phyloP scores from a whole-genome alignment of 2,329 filamentous ascomycete species.

The Sporothrix pallida region DNA sequence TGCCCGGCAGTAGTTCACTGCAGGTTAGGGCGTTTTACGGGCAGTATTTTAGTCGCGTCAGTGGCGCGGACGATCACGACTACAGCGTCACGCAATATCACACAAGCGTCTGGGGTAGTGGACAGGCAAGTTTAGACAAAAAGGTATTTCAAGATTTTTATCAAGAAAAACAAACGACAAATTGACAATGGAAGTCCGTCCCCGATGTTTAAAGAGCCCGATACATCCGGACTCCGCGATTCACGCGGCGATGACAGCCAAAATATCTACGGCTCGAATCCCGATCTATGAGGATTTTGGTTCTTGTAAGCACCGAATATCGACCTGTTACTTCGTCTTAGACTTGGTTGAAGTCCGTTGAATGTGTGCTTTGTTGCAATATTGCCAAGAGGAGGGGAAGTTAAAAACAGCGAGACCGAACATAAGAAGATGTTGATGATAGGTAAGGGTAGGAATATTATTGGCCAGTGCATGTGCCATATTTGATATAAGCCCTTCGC shows the following conservation, averaged over 20 bases:
- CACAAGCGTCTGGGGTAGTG: constrained; percentile 5
- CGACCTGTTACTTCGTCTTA: background rate
- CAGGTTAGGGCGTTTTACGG: background rate
- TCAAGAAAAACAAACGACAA: too few relatives aligned
- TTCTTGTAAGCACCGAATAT: background rate
- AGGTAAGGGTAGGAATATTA: background rate
- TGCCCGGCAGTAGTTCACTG: background rate
- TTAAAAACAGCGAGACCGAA: too few relatives aligned
- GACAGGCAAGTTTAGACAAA: background rate
- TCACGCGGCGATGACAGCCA: background rate
- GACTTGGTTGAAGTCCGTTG: background rate
- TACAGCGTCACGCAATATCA: constrained; percentile 30
- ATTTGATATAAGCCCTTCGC: too few relatives aligned
- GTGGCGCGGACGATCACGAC: constrained; percentile 32
- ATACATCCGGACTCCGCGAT: constrained; percentile 20
- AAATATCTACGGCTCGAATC: background rate
- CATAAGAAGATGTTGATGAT: background rate
- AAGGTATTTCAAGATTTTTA: too few relatives aligned
- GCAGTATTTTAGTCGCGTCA: constrained; percentile 28
- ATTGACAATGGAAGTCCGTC: too few relatives aligned
- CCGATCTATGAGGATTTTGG: background rate
- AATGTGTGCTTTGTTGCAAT: background rate
- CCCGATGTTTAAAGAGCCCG: constrained; percentile 7
- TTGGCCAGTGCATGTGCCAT: background rate
- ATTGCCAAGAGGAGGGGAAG: background rate